A percentile compares a stretch with the other conserved stretches of the same genome.
Evolutionary conservation across 2,329 filamentous ascomycete genomes (phyloP).

Genomic region (Claviceps sp.): DNA sequence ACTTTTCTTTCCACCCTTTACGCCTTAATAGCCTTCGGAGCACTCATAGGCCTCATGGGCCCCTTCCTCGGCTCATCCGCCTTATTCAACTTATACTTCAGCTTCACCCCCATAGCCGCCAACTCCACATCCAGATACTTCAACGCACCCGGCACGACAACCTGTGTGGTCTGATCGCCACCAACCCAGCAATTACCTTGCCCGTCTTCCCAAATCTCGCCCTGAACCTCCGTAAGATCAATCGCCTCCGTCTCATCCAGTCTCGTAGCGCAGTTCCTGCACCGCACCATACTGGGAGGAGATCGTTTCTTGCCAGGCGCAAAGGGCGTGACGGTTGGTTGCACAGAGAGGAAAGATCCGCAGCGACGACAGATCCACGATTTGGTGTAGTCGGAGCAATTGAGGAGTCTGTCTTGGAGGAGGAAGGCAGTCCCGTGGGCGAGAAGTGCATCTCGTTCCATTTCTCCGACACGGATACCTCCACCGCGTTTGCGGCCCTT

Average conservation of each 20-base stretch:
- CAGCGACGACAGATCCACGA: slow-evolving; percentile 84
- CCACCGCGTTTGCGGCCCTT: slow-evolving; percentile 93
- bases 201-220: slow-evolving; percentile 87
- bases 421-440: slow-evolving; percentile 93
- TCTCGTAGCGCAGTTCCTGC: slow-evolving; percentile 59
- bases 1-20: background rate
- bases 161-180: slow-evolving; percentile 79
- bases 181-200: slow-evolving; percentile 73
- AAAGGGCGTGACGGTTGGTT: slow-evolving; percentile 60
- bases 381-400: slow-evolving; percentile 87
- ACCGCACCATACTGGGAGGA: slow-evolving; percentile 58
- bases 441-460: slow-evolving; percentile 92
- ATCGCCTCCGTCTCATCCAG: slow-evolving; percentile 45
- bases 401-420: slow-evolving; percentile 87
- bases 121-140: slow-evolving; percentile 91
- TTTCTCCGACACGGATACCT: slow-evolving; percentile 97
- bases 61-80: slow-evolving; percentile 52
- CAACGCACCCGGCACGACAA: slow-evolving; percentile 85
- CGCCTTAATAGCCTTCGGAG: slow-evolving; percentile 6
- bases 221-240: slow-evolving; percentile 42
- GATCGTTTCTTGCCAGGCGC: slow-evolving; percentile 48
- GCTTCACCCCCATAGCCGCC: slow-evolving; percentile 87
- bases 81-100: slow-evolving; percentile 61
- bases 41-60: slow-evolving; percentile 28
- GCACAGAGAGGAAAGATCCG: slow-evolving; percentile 80